Conservation (phyloP, 2,329 filamentous ascomycete genomes). For the Ilyonectria robusta region DNA sequence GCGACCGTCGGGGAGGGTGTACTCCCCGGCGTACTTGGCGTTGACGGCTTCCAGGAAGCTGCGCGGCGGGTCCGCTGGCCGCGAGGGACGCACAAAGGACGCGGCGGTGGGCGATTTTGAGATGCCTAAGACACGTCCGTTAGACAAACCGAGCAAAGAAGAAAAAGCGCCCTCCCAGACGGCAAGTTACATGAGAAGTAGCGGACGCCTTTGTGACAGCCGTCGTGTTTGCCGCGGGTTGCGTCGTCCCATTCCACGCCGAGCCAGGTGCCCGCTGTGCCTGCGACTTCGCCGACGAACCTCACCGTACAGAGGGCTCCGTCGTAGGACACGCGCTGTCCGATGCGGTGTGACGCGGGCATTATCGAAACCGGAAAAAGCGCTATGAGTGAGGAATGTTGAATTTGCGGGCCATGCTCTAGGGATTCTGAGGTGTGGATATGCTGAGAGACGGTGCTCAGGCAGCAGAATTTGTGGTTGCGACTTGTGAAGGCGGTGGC, state of each 20-base stretch:
- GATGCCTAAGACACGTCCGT: conserved; percentile 61
- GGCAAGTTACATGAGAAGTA: conserved; percentile 83
- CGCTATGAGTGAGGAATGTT: conserved; percentile 7
- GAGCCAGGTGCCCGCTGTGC: conserved; percentile 85
- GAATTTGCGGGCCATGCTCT: conserved; percentile 13
- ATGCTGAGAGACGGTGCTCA: conserved; percentile 24
- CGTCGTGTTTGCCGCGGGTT: conserved; percentile 89
- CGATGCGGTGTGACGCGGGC: conserved; percentile 63
- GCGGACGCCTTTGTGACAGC: conserved; percentile 81
- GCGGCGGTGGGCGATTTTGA: conserved; percentile 78
- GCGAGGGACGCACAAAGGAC: conserved; percentile 87
- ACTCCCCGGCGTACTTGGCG: conserved; percentile 84
- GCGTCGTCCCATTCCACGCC: conserved; percentile 98
- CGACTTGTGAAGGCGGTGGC: not conserved
- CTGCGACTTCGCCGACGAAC: conserved; percentile 83
- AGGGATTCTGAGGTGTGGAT: not conserved
- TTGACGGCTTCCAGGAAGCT: conserved; percentile 85
- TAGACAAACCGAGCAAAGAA: conserved; percentile 5
- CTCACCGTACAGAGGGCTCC: conserved; percentile 86
- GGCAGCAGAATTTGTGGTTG: conserved; percentile 37
- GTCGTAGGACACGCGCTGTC: conserved; percentile 86
- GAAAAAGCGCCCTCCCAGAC: not conserved
- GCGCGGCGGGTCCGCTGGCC: conserved; percentile 76
- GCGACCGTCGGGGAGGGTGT: conserved; percentile 54
- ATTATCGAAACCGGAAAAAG: conserved; percentile 47